These are phyloP conservation scores for Vanderwaltozyma verrucispora DNA, from an alignment of 805 yeast genomes.

Conservation along the genomic window DNA sequence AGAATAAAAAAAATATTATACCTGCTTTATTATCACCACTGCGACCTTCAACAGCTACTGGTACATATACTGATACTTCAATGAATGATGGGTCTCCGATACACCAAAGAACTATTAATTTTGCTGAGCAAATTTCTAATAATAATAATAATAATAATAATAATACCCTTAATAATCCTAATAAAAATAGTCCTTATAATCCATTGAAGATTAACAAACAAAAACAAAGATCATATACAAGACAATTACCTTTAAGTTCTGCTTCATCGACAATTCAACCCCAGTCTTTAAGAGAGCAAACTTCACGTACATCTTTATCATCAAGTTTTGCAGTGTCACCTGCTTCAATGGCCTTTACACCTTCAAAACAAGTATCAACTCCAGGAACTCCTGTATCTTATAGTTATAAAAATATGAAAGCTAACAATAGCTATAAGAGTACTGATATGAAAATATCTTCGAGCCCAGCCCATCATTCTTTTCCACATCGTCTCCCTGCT, in stretches of 20 bases:
- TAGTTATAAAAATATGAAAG: constrained; percentile 2
- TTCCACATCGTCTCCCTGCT: constrained; percentile 4
- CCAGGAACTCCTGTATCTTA: constrained; percentile 19
- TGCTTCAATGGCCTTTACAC: constrained; percentile 16
- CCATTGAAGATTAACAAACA: constrained; percentile 25
- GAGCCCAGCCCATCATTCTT: constrained; percentile 4
- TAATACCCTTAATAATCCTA: not conserved
- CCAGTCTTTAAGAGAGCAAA: constrained; percentile 18
- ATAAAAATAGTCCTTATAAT: constrained; percentile 9
- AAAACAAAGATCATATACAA: constrained; percentile 26
- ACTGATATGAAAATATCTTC: not conserved
- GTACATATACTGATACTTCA: not conserved
- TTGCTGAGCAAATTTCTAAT: not conserved
- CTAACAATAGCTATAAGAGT: not conserved
- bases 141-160: not conserved
- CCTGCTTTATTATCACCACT: constrained; percentile 4
- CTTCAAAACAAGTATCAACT: constrained; percentile 15
- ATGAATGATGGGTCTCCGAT: constrained; percentile 1
- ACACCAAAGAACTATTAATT: not conserved
- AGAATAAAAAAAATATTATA: not conserved
- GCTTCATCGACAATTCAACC: constrained; percentile 8
- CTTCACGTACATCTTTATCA: constrained; percentile 19
- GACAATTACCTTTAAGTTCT: constrained; percentile 5
- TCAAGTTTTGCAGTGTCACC: constrained; percentile 23
- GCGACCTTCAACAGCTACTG: constrained; percentile 1